Conservation (phyloP, 352 stramenopile genomes). For the Pythium apleroticum region DNA sequence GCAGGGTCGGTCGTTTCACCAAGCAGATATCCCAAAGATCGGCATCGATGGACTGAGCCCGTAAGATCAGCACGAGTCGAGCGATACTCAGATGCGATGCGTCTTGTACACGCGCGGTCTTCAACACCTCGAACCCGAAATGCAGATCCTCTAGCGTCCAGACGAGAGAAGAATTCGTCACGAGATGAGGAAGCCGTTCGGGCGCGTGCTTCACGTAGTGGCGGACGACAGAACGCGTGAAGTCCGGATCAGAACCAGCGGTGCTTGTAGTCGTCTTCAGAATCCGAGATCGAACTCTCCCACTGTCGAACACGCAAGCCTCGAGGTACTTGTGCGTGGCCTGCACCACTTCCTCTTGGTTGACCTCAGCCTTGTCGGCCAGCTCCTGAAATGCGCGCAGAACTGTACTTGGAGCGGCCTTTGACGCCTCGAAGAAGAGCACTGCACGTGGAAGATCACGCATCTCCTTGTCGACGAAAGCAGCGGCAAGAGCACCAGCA, state of each 20-base stretch:
- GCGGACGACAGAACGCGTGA: slow-evolving; percentile 64
- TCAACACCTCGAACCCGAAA: slow-evolving; percentile 61
- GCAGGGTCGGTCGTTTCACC: not conserved
- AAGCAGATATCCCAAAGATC: slow-evolving; percentile 29
- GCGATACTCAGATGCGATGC: slow-evolving; percentile 62
- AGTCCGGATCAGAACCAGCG: slow-evolving; percentile 18
- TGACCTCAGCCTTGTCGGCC: slow-evolving; percentile 27
- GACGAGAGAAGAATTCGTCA: slow-evolving; percentile 67
- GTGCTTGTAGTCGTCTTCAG: slow-evolving; percentile 10
- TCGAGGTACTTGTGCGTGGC: slow-evolving; percentile 70
- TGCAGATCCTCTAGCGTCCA: slow-evolving; percentile 73
- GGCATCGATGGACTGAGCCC: slow-evolving; percentile 30
- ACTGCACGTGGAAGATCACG: slow-evolving; percentile 63
- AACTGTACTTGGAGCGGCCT: slow-evolving; percentile 54
- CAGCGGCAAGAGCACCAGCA: slow-evolving; percentile 52
- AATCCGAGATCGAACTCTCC: slow-evolving; percentile 7
- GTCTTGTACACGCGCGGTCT: slow-evolving; percentile 35
- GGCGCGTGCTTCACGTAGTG: slow-evolving; percentile 79
- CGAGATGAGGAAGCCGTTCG: slow-evolving; percentile 65
- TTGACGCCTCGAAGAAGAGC: slow-evolving; percentile 73
- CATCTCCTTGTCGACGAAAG: slow-evolving; percentile 57
- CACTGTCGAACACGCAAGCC: slow-evolving; percentile 57
- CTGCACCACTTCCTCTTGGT: slow-evolving; percentile 17
- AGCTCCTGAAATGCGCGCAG: slow-evolving; percentile 56
- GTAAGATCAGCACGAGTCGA: slow-evolving; percentile 61